Conservation (phyloP, 495 filamentous ascomycete species). For the Xylaria palmicola region DNA sequence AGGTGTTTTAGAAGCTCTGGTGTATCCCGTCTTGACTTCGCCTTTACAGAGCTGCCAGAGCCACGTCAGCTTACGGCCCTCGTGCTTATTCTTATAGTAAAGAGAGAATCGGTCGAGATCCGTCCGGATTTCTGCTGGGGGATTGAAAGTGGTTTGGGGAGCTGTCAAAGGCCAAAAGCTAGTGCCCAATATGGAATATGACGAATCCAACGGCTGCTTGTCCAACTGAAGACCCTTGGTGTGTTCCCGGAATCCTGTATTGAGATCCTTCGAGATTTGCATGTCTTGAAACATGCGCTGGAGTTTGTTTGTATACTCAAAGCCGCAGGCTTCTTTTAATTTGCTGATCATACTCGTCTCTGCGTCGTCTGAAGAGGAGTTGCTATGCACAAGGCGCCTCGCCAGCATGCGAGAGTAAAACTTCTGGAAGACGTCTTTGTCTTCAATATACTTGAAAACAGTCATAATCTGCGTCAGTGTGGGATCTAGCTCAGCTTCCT, state of each 20-base stretch:
- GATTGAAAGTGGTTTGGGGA: slow-evolving; percentile 80
- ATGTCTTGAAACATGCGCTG: slow-evolving; percentile 99
- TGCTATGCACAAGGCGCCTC: slow-evolving; percentile 89
- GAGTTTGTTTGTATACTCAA: slow-evolving; percentile 98
- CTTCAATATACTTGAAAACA: slow-evolving; percentile 99
- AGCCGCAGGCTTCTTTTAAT: slow-evolving; percentile 96
- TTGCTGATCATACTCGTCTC: slow-evolving; percentile 99
- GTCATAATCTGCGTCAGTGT: slow-evolving; percentile 97
- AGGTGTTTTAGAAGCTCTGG: slow-evolving; percentile 80
- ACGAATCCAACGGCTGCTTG: slow-evolving; percentile 67
- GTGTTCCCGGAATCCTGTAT: slow-evolving; percentile 71
- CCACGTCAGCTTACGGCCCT: slow-evolving; percentile 94
- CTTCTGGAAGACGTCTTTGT: slow-evolving; percentile 99
- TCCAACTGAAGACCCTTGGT: slow-evolving; percentile 40
- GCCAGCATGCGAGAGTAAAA: slow-evolving; percentile 98
- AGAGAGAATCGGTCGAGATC: slow-evolving; percentile 85
- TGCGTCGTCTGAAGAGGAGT: slow-evolving; percentile 92
- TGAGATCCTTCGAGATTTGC: slow-evolving; percentile 96
- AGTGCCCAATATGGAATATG: slow-evolving; percentile 88
- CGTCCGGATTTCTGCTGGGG: slow-evolving; percentile 78
- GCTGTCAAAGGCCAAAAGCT: slow-evolving; percentile 95
- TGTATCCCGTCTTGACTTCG: slow-evolving; percentile 91
- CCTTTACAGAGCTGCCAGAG: slow-evolving; percentile 98
- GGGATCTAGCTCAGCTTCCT: slow-evolving; percentile 90
- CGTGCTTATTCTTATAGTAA: slow-evolving; percentile 96